phyloP scores from a whole-genome alignment of 208 protist species.

The Crithidia mellificae region DNA sequence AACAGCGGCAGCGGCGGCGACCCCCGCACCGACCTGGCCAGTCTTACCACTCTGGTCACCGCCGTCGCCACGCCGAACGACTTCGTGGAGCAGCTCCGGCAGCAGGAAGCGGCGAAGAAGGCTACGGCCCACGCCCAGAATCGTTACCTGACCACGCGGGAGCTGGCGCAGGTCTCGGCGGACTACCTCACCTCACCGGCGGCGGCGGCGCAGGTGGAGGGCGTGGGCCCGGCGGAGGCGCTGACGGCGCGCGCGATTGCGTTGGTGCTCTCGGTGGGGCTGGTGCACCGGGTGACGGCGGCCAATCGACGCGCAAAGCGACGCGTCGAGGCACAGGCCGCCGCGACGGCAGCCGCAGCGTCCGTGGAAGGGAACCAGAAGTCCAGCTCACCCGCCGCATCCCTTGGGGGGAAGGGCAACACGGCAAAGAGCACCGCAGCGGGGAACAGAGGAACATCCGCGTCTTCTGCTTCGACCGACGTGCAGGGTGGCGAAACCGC shows the following conservation, averaged over 20 bases:
- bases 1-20: not conserved
- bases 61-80: conserved; percentile 22
- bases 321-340: conserved; percentile 14
- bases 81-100: conserved; percentile 27
- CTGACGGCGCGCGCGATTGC: conserved; percentile 14
- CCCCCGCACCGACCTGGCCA: conserved; percentile 11
- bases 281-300: conserved; percentile 25
- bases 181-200: conserved; percentile 18
- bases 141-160: conserved; percentile 22
- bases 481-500: no score
- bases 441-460: no score
- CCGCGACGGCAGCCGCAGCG: not conserved
- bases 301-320: conserved; percentile 19
- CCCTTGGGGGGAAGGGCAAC: not conserved
- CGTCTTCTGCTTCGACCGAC: no score
- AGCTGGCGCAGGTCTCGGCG: conserved; percentile 19
- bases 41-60: conserved; percentile 22
- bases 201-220: conserved; percentile 15
- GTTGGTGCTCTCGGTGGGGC: conserved; percentile 25
- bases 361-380: no score
- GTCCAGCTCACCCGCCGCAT: not conserved
- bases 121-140: conserved; percentile 18
- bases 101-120: conserved; percentile 23
- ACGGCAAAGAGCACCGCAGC: no score
- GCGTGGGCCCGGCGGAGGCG: conserved; percentile 4